phyloP scores from a whole-genome alignment of 2,329 filamentous ascomycete genomes.

The Trichophyton verrucosum region DNA sequence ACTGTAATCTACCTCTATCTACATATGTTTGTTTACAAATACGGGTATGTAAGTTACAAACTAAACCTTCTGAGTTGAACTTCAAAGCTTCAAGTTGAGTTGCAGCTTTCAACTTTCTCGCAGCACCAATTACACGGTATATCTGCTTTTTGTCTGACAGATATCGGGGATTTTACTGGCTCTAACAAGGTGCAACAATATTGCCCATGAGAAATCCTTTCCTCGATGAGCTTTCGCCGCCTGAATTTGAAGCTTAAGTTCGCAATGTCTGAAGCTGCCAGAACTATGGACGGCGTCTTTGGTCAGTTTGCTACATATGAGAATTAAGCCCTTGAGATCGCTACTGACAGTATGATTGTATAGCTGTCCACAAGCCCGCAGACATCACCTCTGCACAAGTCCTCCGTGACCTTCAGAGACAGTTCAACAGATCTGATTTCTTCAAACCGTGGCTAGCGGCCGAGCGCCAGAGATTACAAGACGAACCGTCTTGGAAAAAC shows the following conservation, averaged over 20 bases:
- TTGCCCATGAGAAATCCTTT: background rate
- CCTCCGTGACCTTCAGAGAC: slow-evolving; percentile 70
- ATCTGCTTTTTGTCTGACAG: background rate
- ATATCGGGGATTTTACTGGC: background rate
- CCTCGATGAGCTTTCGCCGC: background rate
- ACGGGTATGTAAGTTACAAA: background rate
- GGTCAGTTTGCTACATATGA: slow-evolving; percentile 31
- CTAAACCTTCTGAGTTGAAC: background rate
- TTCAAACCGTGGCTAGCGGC: slow-evolving; percentile 66
- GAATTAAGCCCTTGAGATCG: background rate
- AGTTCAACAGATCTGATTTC: slow-evolving; percentile 67
- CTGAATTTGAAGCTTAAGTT: background rate
- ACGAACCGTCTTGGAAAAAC: slow-evolving; percentile 40
- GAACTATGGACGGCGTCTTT: slow-evolving; percentile 47
- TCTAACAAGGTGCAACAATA: background rate
- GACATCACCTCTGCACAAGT: slow-evolving; percentile 81
- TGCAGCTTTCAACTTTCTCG: background rate
- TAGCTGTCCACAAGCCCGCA: slow-evolving; percentile 86
- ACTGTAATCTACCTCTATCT: background rate
- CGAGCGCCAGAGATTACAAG: slow-evolving; percentile 44
- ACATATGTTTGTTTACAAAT: background rate
- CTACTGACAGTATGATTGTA: background rate
- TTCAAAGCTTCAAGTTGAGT: background rate
- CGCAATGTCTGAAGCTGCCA: slow-evolving; percentile 1
- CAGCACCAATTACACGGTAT: background rate